A percentile compares a stretch with the other conserved stretches of the same genome.
Conservation (phyloP, 2,329 filamentous ascomycete species). For the Fusarium poae region DNA sequence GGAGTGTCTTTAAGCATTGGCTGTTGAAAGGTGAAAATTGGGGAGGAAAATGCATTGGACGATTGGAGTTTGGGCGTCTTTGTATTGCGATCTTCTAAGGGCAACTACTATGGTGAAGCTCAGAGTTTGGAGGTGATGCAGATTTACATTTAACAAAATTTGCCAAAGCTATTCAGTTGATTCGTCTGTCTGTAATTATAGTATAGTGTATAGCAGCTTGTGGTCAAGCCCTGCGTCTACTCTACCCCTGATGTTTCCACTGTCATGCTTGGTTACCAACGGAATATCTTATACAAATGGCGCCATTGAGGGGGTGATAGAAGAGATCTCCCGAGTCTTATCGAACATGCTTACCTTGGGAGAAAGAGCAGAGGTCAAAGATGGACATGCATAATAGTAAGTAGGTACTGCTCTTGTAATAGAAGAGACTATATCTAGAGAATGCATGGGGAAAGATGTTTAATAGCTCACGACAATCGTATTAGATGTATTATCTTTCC, state of each 20-base stretch:
- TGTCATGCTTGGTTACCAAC: background rate
- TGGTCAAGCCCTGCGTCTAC: background rate
- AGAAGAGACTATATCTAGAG: background rate
- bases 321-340: background rate
- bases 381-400: background rate
- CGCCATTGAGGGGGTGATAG: background rate
- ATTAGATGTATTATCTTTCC: background rate
- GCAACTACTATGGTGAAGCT: conserved; percentile 1
- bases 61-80: conserved; percentile 43
- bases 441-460: background rate
- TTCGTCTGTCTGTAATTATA: background rate
- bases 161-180: background rate
- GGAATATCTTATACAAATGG: conserved; percentile 1
- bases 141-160: background rate
- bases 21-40: background rate
- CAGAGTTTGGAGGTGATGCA: conserved; percentile 2
- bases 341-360: too few relatives aligned
- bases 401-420: background rate
- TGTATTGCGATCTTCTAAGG: conserved; percentile 20
- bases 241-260: background rate
- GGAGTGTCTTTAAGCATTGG: background rate
- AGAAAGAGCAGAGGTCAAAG: background rate
- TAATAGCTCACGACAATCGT: background rate
- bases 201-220: background rate
- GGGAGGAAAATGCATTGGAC: conserved; percentile 17